Base-by-base conservation (phyloP, 2,329 filamentous ascomycete species). In the Capronia americana region DNA sequence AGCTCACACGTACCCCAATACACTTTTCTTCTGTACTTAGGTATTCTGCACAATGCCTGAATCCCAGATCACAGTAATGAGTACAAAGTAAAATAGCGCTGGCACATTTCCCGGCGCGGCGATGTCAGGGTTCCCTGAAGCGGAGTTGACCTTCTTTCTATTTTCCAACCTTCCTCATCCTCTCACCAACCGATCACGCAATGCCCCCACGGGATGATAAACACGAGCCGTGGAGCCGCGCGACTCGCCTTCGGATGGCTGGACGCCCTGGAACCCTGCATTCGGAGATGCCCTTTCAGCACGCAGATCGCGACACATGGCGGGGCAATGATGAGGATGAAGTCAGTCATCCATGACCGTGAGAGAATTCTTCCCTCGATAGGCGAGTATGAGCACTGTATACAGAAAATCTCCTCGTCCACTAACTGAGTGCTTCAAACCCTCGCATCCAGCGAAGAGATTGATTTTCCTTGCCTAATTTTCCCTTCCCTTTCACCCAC, bases 171-270 rank as follows among this genome's bases (percentile, higher is more conserved):
- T 55, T 55, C 26, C 51, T 55, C 26, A 23, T 51, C 20, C 54
- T 51, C 11, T 14, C 17, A 3, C 20, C n/a, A n/a, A 24, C 17
- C 57, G 50, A 70, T 66, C 68, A 70, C 68, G 68, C 68, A 65
- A 70, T 70, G n/a, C 55, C 65, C 54, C 65, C 68, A 60, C 68
- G n/a, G 55, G 28, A 70, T 70, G 57, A 66, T 63, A 57, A 70
- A 60, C 63, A 41, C 26, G 38, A 10, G 14, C 8, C 23, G 55
- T 50, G 10, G 62, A 51, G 57, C 64, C 67, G 14, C 50, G 14
- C 26, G 28, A 48, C 17, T 60, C 44, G n/a, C 8, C n/a, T 17
- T 8, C 30, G 23, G 12, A 23, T 8, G 30, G 8, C 26, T 14
- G n/a, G 14, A 20, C 46, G 23, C 28, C 57, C 32, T 20, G 30